These are phyloP conservation scores for Fusarium haematococcum DNA, from an alignment of 2,329 filamentous ascomycete genomes.

Conservation along the genomic window DNA sequence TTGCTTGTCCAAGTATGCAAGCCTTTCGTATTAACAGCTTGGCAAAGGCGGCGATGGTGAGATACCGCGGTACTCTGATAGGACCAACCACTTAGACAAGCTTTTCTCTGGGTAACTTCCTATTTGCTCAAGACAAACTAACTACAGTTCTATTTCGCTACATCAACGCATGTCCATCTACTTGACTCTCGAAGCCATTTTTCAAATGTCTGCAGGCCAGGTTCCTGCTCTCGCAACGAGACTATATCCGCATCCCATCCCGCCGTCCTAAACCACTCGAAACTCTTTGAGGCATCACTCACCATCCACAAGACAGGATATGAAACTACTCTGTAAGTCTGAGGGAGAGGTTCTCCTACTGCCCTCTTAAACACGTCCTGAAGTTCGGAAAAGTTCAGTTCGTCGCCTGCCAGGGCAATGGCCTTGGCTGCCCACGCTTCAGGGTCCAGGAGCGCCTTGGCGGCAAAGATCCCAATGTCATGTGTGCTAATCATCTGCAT, in stretches of 20 bases:
- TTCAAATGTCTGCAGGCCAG: conserved; percentile 22
- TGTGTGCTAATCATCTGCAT: conserved; percentile 44
- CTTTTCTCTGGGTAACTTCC: neutral
- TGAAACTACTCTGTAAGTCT: conserved; percentile 5
- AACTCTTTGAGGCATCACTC: conserved; percentile 21
- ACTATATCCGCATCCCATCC: conserved; percentile 29
- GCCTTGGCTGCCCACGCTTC: conserved; percentile 7
- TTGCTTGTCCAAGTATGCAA: neutral
- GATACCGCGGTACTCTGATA: neutral
- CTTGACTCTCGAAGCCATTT: conserved; percentile 38
- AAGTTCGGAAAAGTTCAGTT: conserved; percentile 12
- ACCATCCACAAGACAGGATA: conserved; percentile 25
- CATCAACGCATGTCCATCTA: conserved; percentile 24
- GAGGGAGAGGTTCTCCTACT: conserved; percentile 10
- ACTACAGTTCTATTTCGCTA: neutral
- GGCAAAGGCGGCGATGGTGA: neutral
- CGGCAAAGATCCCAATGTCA: conserved; percentile 39
- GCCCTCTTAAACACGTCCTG: conserved; percentile 1
- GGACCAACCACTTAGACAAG: neutral
- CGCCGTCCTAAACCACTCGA: conserved; percentile 26
- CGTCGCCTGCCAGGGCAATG: conserved; percentile 16
- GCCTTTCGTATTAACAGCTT: neutral
- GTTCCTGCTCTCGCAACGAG: neutral
- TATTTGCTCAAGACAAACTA: neutral
- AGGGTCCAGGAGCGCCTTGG: conserved; percentile 10